Evolutionary conservation across 2,329 filamentous ascomycete species (phyloP), one percentile per base, ranked within the genome.

Genomic region (Daldinia sp.): DNA sequence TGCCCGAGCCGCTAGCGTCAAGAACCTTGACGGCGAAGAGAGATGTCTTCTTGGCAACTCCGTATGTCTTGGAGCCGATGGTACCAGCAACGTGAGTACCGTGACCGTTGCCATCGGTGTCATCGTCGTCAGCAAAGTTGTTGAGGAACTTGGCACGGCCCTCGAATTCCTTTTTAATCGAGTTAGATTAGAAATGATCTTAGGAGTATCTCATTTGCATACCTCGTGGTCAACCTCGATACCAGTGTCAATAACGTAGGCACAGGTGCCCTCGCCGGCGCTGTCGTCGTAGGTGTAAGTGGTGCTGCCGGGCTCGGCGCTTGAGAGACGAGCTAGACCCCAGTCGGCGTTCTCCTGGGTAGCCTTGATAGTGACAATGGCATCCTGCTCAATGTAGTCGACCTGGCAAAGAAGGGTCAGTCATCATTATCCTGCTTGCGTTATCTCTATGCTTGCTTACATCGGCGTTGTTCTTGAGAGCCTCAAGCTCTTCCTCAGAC

Each of bases 211-310:
- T 13, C 7, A 18, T 41, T 48, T 48, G 63, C 68, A 60, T 67
- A 73, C 73, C 13, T 72, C 65, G 64, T 89, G 87, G n/a, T 73
- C 61, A 37, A 78, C 79, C 18, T 81, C 79, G 59, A 89, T 82
- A 44, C 87, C 87, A 0, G 84, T 87, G 77, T 89, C 87, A 58
- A 89, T 78, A 44, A 89, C 74, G 73, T 88, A 89, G 54, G 83
- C 81, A 70, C 81, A 87, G 62, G 78, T 81, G 42, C 77, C 79
- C 42, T 76, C 71, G 13, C 84, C 84, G 33, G 82, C 81, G 23
- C 74, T 78, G n/a, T 75, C 69, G 62, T 85, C 81, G 73, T 84
- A 85, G 28, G 75, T 72, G 73, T 85, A 86, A 35, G 78, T 76
- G n/a, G 67, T 79, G 23, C 73, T 75, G 18, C 75, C 75, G n/a